These are phyloP conservation scores for Solanum aculeatissimum DNA, from an alignment of 305 asterid species.

Conservation along the genomic window DNA sequence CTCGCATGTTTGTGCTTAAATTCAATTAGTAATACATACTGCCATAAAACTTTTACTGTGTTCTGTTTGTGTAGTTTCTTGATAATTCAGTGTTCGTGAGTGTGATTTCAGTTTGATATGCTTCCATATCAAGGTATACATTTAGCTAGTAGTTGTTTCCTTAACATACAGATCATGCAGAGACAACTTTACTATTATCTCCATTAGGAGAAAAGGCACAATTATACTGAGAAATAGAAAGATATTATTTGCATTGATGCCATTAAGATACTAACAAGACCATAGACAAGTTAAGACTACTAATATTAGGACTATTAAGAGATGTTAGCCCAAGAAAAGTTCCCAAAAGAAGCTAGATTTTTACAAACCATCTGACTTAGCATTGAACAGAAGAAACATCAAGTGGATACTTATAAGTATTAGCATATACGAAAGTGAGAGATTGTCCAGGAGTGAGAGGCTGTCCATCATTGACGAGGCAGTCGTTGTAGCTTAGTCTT, in stretches of 20 bases:
- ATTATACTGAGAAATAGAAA: background rate
- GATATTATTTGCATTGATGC: background rate
- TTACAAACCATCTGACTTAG: background rate
- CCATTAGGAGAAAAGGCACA: too few relatives aligned
- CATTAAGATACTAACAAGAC: background rate
- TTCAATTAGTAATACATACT: background rate
- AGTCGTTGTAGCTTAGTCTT: slow-evolving; percentile 35
- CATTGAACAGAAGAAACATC: slow-evolving; percentile 35
- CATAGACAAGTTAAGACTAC: background rate
- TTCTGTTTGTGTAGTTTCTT: background rate
- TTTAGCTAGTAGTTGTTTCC: too few relatives aligned
- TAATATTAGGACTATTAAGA: background rate
- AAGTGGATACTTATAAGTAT: slow-evolving; percentile 33
- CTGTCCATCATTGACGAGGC: slow-evolving; percentile 51
- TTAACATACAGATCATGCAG: too few relatives aligned
- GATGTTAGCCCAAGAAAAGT: background rate
- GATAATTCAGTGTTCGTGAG: background rate
- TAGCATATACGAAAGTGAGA: slow-evolving; percentile 46
- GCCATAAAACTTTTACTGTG: background rate
- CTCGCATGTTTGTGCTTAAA: background rate
- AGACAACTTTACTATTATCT: background rate
- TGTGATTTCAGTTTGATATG: background rate
- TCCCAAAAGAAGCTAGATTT: background rate
- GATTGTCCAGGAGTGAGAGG: slow-evolving; percentile 30
- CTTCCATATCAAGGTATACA: too few relatives aligned